These are phyloP conservation scores for Metschnikowia baotianmanensis DNA, from an alignment of 805 yeast species.

Conservation along the genomic window DNA sequence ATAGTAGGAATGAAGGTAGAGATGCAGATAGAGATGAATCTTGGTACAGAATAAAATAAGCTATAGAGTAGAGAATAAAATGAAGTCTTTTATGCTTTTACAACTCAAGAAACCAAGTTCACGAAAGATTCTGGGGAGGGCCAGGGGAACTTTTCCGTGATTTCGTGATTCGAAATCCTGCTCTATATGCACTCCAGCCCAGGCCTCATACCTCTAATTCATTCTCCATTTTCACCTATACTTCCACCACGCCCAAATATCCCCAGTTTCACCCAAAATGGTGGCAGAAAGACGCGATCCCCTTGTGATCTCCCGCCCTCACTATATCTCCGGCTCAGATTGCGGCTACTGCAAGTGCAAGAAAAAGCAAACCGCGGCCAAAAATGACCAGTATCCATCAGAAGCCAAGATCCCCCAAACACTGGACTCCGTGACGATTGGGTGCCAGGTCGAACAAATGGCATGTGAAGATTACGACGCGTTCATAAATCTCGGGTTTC, in stretches of 20 bases:
- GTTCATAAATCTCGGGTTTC: constrained; percentile 69
- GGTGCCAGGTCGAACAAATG: constrained; percentile 44
- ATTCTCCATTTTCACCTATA: neutral
- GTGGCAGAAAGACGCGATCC: constrained; percentile 7
- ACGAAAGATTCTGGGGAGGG: too few relatives aligned
- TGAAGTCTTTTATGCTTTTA: neutral
- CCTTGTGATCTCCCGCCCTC: constrained; percentile 42
- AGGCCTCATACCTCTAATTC: too few relatives aligned
- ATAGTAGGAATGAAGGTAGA: too few relatives aligned
- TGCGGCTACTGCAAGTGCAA: constrained; percentile 77
- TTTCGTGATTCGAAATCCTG: neutral
- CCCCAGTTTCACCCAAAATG: too few relatives aligned
- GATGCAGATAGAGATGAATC: too few relatives aligned
- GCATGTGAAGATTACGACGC: constrained; percentile 55
- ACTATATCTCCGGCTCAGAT: constrained; percentile 40
- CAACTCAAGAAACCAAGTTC: too few relatives aligned
- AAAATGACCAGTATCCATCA: constrained; percentile 23
- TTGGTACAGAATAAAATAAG: too few relatives aligned
- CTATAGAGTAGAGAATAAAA: too few relatives aligned
- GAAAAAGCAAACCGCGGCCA: constrained; percentile 32
- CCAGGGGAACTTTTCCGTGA: neutral
- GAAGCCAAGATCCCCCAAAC: constrained; percentile 23
- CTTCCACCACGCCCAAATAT: neutral
- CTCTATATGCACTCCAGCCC: neutral
- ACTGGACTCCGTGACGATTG: constrained; percentile 28